Conservation (phyloP, 768 basidiomycete genomes). For the Chalciporus sphaerocephalus region DNA sequence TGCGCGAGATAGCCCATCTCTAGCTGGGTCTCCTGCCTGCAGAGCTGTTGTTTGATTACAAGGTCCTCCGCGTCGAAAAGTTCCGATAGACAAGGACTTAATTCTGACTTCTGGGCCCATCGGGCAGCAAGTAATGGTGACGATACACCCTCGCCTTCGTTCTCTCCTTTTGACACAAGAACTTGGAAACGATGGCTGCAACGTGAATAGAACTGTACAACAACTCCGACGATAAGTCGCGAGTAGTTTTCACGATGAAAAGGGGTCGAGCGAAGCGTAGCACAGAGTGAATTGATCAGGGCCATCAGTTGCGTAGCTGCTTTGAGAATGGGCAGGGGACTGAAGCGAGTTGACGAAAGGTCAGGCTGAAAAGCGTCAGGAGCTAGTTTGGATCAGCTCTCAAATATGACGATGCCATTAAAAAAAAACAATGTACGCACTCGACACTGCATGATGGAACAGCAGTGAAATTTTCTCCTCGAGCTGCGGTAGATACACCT, state of each 20-base stretch:
- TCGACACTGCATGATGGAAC: conserved; percentile 81
- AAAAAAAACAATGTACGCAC: conserved; percentile 37
- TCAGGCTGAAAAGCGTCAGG: conserved; percentile 88
- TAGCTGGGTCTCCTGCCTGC: conserved; percentile 73
- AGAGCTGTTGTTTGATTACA: conserved; percentile 50
- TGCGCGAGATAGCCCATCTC: conserved; percentile 66
- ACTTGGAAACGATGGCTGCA: conserved; percentile 86
- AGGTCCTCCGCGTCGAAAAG: conserved; percentile 46
- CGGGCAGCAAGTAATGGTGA: conserved; percentile 58
- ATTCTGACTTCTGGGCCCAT: conserved; percentile 83
- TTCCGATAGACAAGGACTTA: conserved; percentile 70
- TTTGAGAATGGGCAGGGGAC: conserved; percentile 72
- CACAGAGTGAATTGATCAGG: conserved; percentile 85
- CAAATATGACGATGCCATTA: neutral
- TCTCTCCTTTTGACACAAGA: conserved; percentile 47
- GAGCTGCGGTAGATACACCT: conserved; percentile 88
- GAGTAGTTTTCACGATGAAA: conserved; percentile 96
- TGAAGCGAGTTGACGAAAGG: conserved; percentile 57
- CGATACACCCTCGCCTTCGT: conserved; percentile 36
- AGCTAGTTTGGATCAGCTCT: conserved; percentile 38
- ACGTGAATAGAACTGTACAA: conserved; percentile 94
- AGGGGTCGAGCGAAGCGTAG: conserved; percentile 85
- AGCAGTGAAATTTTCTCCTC: conserved; percentile 88
- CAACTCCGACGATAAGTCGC: conserved; percentile 86
- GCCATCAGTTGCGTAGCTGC: conserved; percentile 82